Base-by-base conservation (phyloP, 768 basidiomycete species). In the Tubosaeta sp. region DNA sequence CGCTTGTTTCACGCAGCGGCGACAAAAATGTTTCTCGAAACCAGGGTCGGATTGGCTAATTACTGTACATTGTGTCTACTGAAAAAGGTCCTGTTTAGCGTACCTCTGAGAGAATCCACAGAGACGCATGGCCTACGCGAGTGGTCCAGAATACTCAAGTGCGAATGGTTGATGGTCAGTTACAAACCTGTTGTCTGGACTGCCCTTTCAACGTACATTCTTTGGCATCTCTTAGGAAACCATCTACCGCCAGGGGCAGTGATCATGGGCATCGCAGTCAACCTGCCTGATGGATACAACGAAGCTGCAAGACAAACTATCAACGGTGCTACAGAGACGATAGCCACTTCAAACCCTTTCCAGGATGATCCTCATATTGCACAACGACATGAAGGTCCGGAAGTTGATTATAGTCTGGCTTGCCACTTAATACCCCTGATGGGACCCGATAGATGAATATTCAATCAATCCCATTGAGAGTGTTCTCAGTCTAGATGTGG, bases 341-440 rank as follows among this genome's bases (percentile, higher is more conserved):
- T 59, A 4, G 10, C 19, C 19, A 40, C 0, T 11, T 3, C 21
- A n/a, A 1, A 22, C 22, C 57, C 52, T 10, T 59, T 59, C 38
- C 2, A 14, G 2, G 49, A 59, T 4, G 13, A 59, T 21, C 7
- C 29, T 9, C 6, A 43, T 8, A 16, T 48, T 16, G 3, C 48
- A 8, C 49, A 50, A 18, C 36, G 46, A 1, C 0, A 40, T 8
- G 44, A 54, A n/a, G 45, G 53, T 54, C 22, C 47, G 53, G 16
- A 30, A 13, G 22, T 14, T 30, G n/a, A 2, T 1, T 0, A 7
- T 12, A 22, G 21, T 21, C 8, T n/a, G n/a, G n/a, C n/a, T n/a
- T n/a, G n/a, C n/a, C n/a, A n/a, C n/a, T n/a, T n/a, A n/a, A 27
- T 27, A 27, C 25, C 25, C 25, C 35, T 53, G 12, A 54, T n/a